phyloP scores from a whole-genome alignment of 2,329 filamentous ascomycete genomes.

The Magnaporthiopsis rhizophila region DNA sequence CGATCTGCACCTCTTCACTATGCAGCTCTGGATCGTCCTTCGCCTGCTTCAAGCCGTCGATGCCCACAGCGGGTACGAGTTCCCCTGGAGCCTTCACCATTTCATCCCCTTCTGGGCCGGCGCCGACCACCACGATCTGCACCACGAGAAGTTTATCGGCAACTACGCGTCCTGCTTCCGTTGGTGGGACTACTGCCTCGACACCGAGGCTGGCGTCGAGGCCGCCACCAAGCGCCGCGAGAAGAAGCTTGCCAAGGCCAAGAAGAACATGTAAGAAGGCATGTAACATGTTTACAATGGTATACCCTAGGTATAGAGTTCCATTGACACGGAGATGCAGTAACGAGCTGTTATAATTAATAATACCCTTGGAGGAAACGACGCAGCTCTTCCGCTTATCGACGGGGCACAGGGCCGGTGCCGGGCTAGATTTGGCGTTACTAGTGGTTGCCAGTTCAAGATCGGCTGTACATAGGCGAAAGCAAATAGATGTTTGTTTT shows the following conservation, averaged over 20 bases:
- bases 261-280: conserved; percentile 28
- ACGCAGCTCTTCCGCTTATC: no score
- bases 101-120: conserved; percentile 94
- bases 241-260: conserved; percentile 54
- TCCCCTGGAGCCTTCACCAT: conserved; percentile 93
- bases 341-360: no score
- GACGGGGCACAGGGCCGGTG: no score
- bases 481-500: not conserved
- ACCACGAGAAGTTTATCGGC: conserved; percentile 97
- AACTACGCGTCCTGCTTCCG: conserved; percentile 98
- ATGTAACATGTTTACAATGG: no score
- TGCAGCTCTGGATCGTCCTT: conserved; percentile 93
- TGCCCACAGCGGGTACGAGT: conserved; percentile 95
- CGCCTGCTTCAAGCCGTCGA: conserved; percentile 97
- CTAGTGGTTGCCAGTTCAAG: no score
- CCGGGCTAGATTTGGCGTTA: no score
- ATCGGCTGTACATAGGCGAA: no score
- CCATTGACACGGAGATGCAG: no score
- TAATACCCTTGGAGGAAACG: no score
- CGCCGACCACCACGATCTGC: conserved; percentile 89
- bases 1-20: conserved; percentile 89
- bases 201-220: conserved; percentile 88
- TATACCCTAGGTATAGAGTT: no score
- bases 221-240: conserved; percentile 78
- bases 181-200: conserved; percentile 95